Evolutionary conservation across 257 asterid genomes (phyloP).

Genomic region (Handroanthus guayacan): DNA sequence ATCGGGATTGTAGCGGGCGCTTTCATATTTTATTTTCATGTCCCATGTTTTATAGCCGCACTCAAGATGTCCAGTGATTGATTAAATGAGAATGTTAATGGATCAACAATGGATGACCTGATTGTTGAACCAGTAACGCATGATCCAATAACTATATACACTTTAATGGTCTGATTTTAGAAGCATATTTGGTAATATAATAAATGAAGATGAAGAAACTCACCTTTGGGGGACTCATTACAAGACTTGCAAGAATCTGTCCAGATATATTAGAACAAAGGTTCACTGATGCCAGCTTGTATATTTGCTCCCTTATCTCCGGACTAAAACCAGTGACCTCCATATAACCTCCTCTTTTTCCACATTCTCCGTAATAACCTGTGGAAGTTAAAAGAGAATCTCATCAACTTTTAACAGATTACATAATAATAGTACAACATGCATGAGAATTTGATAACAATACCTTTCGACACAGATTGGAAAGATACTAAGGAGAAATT

Average conservation of each 20-base stretch:
- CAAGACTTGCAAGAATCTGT: constrained; percentile 94
- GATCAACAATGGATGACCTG: too few relatives aligned
- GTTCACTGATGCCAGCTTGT: constrained; percentile 92
- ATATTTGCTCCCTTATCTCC: constrained; percentile 83
- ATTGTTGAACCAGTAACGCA: neutral
- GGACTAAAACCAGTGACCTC: constrained; percentile 94
- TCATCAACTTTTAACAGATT: constrained; percentile 17
- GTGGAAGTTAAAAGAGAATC: neutral
- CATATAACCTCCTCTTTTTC: constrained; percentile 98
- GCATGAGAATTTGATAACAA: neutral
- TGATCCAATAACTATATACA: too few relatives aligned
- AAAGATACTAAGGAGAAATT: constrained; percentile 51
- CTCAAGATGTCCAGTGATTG: too few relatives aligned
- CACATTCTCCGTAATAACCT: constrained; percentile 98
- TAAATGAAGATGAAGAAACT: neutral
- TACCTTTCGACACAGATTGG: constrained; percentile 52
- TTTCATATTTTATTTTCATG: too few relatives aligned
- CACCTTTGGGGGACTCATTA: constrained; percentile 97
- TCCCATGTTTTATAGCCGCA: too few relatives aligned
- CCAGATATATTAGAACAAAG: constrained; percentile 97
- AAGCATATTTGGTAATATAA: neutral
- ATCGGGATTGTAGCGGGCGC: too few relatives aligned
- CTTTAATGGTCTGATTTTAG: too few relatives aligned
- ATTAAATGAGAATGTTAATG: too few relatives aligned
- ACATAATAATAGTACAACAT: neutral